These are phyloP conservation scores for Sporothrix dimorphospora DNA, from an alignment of 2,329 filamentous ascomycete species.

Conservation along the genomic window DNA sequence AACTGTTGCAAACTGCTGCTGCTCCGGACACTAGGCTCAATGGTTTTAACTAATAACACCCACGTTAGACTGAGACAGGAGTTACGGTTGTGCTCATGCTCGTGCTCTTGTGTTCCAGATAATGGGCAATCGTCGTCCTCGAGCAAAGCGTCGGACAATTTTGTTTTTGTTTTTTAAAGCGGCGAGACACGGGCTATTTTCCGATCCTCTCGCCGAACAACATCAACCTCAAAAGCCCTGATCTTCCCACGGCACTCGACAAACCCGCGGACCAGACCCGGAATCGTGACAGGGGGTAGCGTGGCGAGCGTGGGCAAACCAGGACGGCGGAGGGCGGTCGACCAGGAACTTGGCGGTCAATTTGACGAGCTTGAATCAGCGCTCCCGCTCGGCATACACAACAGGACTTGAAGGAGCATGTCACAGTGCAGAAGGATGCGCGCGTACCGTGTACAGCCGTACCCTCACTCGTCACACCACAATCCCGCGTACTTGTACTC, in stretches of 20 bases:
- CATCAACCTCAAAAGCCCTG: background rate
- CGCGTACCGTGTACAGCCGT: background rate
- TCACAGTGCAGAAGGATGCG: background rate
- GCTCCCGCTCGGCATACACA: background rate
- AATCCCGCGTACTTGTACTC: background rate
- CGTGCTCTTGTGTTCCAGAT: background rate
- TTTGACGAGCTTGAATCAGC: background rate
- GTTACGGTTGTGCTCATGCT: background rate
- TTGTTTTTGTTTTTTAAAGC: too few relatives aligned
- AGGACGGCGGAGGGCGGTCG: background rate
- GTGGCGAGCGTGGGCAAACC: background rate
- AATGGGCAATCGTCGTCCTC: background rate
- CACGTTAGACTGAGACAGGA: conserved; percentile 13
- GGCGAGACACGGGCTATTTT: background rate
- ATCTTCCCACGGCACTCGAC: conserved; percentile 2
- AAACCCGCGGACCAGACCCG: background rate
- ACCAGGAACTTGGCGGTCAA: conserved; percentile 6
- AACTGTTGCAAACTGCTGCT: conserved; percentile 6
- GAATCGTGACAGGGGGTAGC: background rate
- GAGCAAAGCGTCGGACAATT: background rate
- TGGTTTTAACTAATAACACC: background rate
- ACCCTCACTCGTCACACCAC: background rate
- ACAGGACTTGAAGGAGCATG: background rate
- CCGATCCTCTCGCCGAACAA: background rate
- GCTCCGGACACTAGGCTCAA: background rate